phyloP scores from a whole-genome alignment of 1,284 basidiomycete genomes.

The Somion occarium region DNA sequence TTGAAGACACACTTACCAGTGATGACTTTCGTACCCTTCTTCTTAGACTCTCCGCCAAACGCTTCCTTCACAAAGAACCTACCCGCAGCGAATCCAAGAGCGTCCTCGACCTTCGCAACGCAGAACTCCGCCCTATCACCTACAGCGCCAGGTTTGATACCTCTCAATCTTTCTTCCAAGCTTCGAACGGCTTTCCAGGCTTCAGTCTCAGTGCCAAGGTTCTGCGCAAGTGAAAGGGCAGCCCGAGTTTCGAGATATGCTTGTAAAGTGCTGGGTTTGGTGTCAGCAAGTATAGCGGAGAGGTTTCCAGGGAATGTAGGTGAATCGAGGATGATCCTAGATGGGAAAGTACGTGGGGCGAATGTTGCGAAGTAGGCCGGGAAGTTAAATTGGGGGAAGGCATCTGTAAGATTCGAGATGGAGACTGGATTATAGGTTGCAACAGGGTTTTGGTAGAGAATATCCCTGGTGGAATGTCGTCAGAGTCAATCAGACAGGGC shows the following conservation, averaged over 20 bases:
- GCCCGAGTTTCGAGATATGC: slow-evolving; percentile 81
- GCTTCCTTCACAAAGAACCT: slow-evolving; percentile 85
- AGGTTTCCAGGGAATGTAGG: slow-evolving; percentile 76
- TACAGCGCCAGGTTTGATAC: slow-evolving; percentile 84
- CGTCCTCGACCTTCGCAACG: slow-evolving; percentile 55
- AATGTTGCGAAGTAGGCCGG: slow-evolving; percentile 82
- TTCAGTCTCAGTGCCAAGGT: slow-evolving; percentile 69
- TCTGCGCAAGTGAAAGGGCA: slow-evolving; percentile 60
- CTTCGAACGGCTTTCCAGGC: slow-evolving; percentile 71
- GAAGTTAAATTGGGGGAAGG: slow-evolving; percentile 80
- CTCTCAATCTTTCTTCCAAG: slow-evolving; percentile 70
- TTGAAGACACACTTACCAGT: slow-evolving; percentile 40
- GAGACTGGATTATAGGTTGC: slow-evolving; percentile 86
- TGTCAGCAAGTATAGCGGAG: slow-evolving; percentile 65
- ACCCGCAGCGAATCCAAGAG: slow-evolving; percentile 72
- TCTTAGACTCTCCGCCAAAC: slow-evolving; percentile 78
- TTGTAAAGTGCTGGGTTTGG: slow-evolving; percentile 71
- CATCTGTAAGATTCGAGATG: slow-evolving; percentile 64
- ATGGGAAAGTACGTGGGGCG: slow-evolving; percentile 74
- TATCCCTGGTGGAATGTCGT: slow-evolving; percentile 46
- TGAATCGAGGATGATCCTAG: slow-evolving; percentile 76
- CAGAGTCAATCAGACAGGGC: no score
- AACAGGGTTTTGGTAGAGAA: slow-evolving; percentile 73
- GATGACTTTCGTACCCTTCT: slow-evolving; percentile 83
- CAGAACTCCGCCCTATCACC: slow-evolving; percentile 82